phyloP scores from a whole-genome alignment of 2,329 filamentous ascomycete species.

The Leptographium procerum region DNA sequence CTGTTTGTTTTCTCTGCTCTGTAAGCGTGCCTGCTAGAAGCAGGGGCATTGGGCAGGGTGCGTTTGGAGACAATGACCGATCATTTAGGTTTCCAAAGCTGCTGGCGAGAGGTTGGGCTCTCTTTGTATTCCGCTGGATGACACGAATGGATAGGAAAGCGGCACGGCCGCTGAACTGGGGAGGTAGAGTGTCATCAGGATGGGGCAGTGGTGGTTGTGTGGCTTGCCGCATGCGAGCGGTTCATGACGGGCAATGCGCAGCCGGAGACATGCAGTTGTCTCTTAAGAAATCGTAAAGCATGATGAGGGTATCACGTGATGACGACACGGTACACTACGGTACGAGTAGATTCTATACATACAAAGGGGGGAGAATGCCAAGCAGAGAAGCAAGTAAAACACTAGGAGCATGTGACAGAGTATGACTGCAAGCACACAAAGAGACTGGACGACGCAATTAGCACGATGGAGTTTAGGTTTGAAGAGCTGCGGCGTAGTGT shows the following conservation, averaged over 20 bases:
- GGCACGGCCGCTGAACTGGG: neutral
- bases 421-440: too few species aligned
- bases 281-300: neutral
- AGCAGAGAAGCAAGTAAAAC: neutral
- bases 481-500: too few species aligned
- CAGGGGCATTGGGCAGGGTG: neutral
- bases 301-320: neutral
- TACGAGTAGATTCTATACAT: slow-evolving; percentile 1
- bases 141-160: slow-evolving; percentile 1
- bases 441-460: neutral
- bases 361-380: neutral
- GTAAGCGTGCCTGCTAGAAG: neutral
- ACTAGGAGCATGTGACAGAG: neutral
- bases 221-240: neutral
- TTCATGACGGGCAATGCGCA: neutral
- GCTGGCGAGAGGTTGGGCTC: neutral
- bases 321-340: neutral
- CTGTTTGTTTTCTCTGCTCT: slow-evolving; percentile 6
- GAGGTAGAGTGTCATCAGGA: neutral
- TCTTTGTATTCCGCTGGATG: neutral
- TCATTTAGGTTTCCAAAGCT: neutral
- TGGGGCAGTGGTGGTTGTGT: neutral
- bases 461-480: too few species aligned
- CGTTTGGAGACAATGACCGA: neutral
- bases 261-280: neutral